Percentiles rank a stretch among this genome's conserved stretches.
phyloP scores from a whole-genome alignment of 257 asterid species.

The Cordia subcordata region DNA sequence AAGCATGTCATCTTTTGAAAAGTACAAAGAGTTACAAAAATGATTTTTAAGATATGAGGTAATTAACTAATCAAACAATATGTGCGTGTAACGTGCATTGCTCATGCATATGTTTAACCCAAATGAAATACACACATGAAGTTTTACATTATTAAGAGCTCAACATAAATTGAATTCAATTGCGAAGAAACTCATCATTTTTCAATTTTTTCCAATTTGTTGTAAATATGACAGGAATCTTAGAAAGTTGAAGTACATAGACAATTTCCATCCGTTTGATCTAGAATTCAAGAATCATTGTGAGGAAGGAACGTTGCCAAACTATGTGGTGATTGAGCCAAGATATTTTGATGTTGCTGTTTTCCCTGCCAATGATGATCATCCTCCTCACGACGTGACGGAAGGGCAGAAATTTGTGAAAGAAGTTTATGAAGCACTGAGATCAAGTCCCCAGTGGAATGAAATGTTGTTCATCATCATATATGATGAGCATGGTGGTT shows the following conservation, averaged over 20 bases:
- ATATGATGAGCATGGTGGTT: slow-evolving; percentile 75
- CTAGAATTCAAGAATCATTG: slow-evolving; percentile 50
- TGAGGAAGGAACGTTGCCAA: slow-evolving; percentile 69
- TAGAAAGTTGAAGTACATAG: slow-evolving; percentile 53
- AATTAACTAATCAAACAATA: no score
- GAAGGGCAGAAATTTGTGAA: slow-evolving; percentile 60
- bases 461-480: slow-evolving; percentile 45
- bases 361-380: slow-evolving; percentile 62
- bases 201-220: no score
- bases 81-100: no score
- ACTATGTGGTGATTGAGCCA: slow-evolving; percentile 62
- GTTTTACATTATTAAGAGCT: no score
- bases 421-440: slow-evolving; percentile 50
- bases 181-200: no score
- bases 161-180: no score
- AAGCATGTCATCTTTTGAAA: no score
- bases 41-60: no score
- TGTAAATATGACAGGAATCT: slow-evolving; percentile 19
- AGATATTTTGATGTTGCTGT: slow-evolving; percentile 49
- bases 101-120: no score
- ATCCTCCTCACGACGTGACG: slow-evolving; percentile 61
- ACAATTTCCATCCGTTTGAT: slow-evolving; percentile 58
- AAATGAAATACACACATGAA: no score
- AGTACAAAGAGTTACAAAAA: no score
- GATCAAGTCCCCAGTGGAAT: slow-evolving; percentile 76